Evolutionary conservation across 2,329 filamentous ascomycete genomes (phyloP), one percentile per base, ranked within the genome.

Genomic region (Leptosphaerulina australis): DNA sequence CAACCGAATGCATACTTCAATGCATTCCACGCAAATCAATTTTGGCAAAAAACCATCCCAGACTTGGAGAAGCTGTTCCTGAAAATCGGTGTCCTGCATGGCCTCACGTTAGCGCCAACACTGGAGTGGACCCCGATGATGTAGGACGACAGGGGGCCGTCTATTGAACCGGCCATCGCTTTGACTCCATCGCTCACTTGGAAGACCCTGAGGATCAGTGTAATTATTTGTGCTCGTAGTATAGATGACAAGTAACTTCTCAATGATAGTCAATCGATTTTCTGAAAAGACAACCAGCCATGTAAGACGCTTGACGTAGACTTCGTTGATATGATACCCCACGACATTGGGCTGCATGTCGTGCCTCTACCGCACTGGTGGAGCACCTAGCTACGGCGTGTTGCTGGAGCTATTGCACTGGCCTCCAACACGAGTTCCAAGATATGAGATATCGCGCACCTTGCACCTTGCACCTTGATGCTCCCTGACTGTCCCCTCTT

Each of bases 361-460:
- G 41, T 38, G 43, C 25, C 7, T 38, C 11, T 40, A 31, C 29
- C 15, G 36, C 35, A 39, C 44, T 48, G 50, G 50, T 44, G 39
- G 41, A 47, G 43, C 43, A 35, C 40, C 43, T 40, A 52, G 25
- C 35, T 12, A n/a, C 41, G 31, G 36, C 34, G 26, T 40, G 39
- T 29, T 8, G 34, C 9, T 17, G 49, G 33, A 43, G 49, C 50
- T 44, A 48, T 52, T 44, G 31, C 36, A 15, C 49, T 44, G 47
- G 49, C 48, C 48, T 45, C 48, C 49, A 53, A 44, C 43, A 44
- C 43, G 37, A 14, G 48, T 14, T 40, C 34, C 46, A 44, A 44
- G 34, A 34, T 40, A 43, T 14, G 34, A 24, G 39, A 44, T 44
- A 38, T 44, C 34, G 47, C 39, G 29, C 41, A 45, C 29, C 17